Conservation (phyloP, 1,284 basidiomycete genomes). For the Apiotrichum domesticum region DNA sequence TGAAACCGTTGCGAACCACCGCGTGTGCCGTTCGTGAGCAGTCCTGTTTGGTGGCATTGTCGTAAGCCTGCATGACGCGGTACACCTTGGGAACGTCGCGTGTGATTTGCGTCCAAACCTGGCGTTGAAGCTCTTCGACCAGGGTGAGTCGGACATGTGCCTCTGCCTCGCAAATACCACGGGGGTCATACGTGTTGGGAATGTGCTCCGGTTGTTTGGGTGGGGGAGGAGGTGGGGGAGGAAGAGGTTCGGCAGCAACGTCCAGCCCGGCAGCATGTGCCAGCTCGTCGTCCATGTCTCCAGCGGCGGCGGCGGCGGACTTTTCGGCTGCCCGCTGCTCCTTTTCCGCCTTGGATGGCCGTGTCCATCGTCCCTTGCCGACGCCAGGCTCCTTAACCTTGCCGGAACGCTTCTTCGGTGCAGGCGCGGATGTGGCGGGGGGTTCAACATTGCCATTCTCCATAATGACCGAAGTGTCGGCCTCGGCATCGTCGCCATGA, state of each 20-base stretch:
- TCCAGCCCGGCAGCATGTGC: neutral
- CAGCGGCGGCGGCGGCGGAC: neutral
- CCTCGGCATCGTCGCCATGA: slow-evolving; percentile 8
- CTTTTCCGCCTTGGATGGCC: slow-evolving; percentile 29
- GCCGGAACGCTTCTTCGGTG: slow-evolving; percentile 18
- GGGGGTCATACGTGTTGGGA: slow-evolving; percentile 33
- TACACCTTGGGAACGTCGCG: slow-evolving; percentile 81
- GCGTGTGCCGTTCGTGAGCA: slow-evolving; percentile 30
- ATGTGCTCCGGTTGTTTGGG: slow-evolving; percentile 1
- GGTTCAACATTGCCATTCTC: slow-evolving; percentile 11
- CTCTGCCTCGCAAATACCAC: slow-evolving; percentile 37
- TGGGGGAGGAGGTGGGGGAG: slow-evolving; percentile 2
- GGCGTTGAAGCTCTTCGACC: slow-evolving; percentile 74
- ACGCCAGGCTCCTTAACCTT: slow-evolving; percentile 36
- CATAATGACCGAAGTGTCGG: slow-evolving; percentile 14
- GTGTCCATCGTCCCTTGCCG: slow-evolving; percentile 36
- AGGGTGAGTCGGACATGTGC: slow-evolving; percentile 31
- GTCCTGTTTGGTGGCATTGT: slow-evolving; percentile 57
- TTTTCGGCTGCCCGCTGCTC: slow-evolving; percentile 16
- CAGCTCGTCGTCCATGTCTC: slow-evolving; percentile 3
- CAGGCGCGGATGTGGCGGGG: neutral
- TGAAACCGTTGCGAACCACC: slow-evolving; percentile 60
- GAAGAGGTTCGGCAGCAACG: neutral
- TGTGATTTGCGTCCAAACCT: slow-evolving; percentile 80
- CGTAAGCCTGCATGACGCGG: slow-evolving; percentile 60